These are phyloP conservation scores for Brassica nigra DNA, from an alignment of 345 rosid genomes.

Conservation along the genomic window DNA sequence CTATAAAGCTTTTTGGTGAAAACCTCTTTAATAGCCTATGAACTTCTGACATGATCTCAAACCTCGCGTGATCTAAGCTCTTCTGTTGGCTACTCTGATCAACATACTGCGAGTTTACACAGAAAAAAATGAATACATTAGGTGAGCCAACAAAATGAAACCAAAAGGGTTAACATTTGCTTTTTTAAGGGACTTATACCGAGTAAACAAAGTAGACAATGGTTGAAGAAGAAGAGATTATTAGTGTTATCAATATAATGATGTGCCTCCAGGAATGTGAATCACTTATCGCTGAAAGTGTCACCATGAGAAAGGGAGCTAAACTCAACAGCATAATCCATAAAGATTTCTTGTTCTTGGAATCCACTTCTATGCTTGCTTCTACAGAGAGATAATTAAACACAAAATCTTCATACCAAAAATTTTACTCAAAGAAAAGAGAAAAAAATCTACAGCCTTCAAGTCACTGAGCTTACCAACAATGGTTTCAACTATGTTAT, in stretches of 20 bases:
- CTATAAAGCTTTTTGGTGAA: slow-evolving; percentile 33
- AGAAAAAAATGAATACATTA: neutral
- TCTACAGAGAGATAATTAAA: slow-evolving; percentile 18
- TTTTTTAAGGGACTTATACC: slow-evolving; percentile 25
- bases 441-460: neutral
- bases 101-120: slow-evolving; percentile 23
- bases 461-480: slow-evolving; percentile 18
- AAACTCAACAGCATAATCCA: slow-evolving; percentile 40
- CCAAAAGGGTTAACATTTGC: neutral
- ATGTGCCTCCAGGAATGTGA: slow-evolving; percentile 26
- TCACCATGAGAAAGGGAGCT: slow-evolving; percentile 36
- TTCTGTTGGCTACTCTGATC: slow-evolving; percentile 32
- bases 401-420: slow-evolving; percentile 4
- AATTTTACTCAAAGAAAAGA: neutral
- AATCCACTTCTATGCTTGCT: slow-evolving; percentile 36
- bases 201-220: slow-evolving; percentile 40
- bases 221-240: slow-evolving; percentile 28
- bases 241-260: slow-evolving; percentile 36
- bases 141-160: neutral
- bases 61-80: slow-evolving; percentile 41
- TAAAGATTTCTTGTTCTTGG: slow-evolving; percentile 35
- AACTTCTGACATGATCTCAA: slow-evolving; percentile 44
- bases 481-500: neutral
- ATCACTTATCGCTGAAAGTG: slow-evolving; percentile 29
- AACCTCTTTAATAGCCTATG: slow-evolving; percentile 39